Conservation (phyloP, 73 alveolate genomes). For the Paramecium tetraurelia region DNA sequence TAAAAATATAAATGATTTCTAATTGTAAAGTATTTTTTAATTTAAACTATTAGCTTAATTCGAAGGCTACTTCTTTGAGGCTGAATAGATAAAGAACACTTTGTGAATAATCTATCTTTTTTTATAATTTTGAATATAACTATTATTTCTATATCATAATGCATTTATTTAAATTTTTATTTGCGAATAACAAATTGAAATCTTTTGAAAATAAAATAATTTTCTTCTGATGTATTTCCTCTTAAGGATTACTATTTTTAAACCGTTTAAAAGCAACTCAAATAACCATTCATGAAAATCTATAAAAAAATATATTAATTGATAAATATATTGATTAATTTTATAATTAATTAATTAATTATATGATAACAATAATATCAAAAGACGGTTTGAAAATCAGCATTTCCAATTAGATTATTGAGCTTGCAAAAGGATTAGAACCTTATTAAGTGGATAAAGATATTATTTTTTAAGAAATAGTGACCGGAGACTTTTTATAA, state of each 20-base stretch:
- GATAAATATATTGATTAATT: not conserved
- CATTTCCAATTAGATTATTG: not conserved
- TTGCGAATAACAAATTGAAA: no score
- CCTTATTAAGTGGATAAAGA: not conserved
- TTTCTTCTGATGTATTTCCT: no score
- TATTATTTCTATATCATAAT: not conserved
- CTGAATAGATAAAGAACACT: not conserved
- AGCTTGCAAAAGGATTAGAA: not conserved
- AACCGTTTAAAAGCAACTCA: no score
- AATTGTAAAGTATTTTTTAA: slow-evolving; percentile 41
- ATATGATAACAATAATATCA: not conserved
- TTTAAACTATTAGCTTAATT: slow-evolving; percentile 51
- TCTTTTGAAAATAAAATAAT: no score
- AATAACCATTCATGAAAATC: no score
- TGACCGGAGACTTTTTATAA: not conserved
- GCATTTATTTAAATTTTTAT: no score
- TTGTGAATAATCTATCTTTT: not conserved
- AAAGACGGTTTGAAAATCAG: not conserved
- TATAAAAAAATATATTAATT: no score
- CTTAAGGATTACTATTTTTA: no score
- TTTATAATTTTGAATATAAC: not conserved
- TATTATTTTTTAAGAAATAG: not conserved
- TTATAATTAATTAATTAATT: not conserved
- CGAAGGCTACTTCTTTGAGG: slow-evolving; percentile 70
- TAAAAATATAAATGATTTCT: not conserved